phyloP scores from a whole-genome alignment of 768 basidiomycete genomes.

The Boletus huronensis region DNA sequence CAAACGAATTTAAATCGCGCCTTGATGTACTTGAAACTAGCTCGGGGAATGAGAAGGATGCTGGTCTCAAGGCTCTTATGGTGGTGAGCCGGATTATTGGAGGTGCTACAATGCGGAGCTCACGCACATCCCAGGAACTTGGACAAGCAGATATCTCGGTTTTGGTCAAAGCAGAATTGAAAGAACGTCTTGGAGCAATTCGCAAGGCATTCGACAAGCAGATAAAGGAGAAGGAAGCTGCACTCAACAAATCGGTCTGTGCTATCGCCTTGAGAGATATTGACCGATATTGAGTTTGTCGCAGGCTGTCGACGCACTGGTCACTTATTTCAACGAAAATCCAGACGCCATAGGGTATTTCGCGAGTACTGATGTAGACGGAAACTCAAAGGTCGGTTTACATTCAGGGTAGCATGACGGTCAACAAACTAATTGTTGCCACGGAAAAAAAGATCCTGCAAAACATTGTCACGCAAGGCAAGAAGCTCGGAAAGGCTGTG shows the following conservation, averaged over 20 bases:
- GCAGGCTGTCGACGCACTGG: constrained; percentile 68
- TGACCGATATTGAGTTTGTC: neutral
- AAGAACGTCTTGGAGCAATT: constrained; percentile 63
- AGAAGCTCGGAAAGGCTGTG: constrained; percentile 75
- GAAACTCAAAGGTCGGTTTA: constrained; percentile 73
- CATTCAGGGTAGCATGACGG: neutral
- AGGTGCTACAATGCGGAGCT: neutral
- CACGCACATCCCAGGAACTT: constrained; percentile 59
- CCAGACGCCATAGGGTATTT: constrained; percentile 68
- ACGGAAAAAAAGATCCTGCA: constrained; percentile 53
- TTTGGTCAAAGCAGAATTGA: constrained; percentile 74
- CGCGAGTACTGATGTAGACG: constrained; percentile 68
- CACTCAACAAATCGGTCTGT: constrained; percentile 72
- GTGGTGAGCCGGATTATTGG: constrained; percentile 49
- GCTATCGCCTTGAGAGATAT: neutral
- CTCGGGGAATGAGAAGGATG: constrained; percentile 78
- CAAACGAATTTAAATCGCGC: constrained; percentile 56
- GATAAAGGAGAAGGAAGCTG: constrained; percentile 75
- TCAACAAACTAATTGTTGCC: neutral
- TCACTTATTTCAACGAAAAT: constrained; percentile 75
- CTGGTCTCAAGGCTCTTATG: constrained; percentile 76
- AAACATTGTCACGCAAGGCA: constrained; percentile 70
- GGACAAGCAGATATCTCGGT: constrained; percentile 88
- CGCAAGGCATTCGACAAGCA: constrained; percentile 85
- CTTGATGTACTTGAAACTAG: constrained; percentile 60